Conservation (phyloP, 495 filamentous ascomycete species). For the Tuber borchii region DNA sequence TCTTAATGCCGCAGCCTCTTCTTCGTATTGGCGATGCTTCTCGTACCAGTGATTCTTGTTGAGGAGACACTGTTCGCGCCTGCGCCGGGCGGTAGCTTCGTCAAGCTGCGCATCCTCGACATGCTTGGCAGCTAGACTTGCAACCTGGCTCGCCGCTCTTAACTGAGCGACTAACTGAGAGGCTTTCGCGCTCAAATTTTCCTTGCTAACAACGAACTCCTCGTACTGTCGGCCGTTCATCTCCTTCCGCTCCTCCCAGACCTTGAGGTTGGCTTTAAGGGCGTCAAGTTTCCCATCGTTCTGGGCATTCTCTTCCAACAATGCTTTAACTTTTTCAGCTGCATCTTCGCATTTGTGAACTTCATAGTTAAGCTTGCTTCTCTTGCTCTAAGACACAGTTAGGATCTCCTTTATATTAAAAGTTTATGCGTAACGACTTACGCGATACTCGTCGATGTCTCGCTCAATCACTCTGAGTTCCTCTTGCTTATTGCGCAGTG, state of each 20-base stretch:
- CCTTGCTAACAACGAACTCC: conserved; percentile 52
- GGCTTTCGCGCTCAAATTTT: conserved; percentile 45
- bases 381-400: conserved; percentile 45
- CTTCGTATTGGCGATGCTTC: conserved; percentile 39
- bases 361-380: conserved; percentile 50
- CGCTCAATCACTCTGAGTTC: conserved; percentile 15
- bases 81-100: conserved; percentile 12
- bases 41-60: conserved; percentile 40
- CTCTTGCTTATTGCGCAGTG: conserved; percentile 24
- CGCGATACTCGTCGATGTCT: conserved; percentile 21
- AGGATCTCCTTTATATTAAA: conserved; percentile 43
- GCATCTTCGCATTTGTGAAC: conserved; percentile 55
- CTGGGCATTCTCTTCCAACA: conserved; percentile 53
- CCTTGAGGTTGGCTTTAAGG: conserved; percentile 50
- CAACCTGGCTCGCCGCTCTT: conserved; percentile 44
- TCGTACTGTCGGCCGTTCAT: conserved; percentile 24
- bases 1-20: conserved; percentile 49
- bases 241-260: conserved; percentile 6
- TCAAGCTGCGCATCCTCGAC: conserved; percentile 28
- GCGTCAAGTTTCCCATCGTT: conserved; percentile 58
- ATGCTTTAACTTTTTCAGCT: conserved; percentile 54
- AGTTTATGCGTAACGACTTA: conserved; percentile 29
- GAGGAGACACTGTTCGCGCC: conserved; percentile 44
- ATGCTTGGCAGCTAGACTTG: conserved; percentile 40
- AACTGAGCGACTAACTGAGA: conserved; percentile 32